A percentile compares a stretch with the other conserved stretches of the same genome.
Evolutionary conservation across 371 early-diverging fungal species (phyloP).

Genomic region (Vairimorpha apis): DNA sequence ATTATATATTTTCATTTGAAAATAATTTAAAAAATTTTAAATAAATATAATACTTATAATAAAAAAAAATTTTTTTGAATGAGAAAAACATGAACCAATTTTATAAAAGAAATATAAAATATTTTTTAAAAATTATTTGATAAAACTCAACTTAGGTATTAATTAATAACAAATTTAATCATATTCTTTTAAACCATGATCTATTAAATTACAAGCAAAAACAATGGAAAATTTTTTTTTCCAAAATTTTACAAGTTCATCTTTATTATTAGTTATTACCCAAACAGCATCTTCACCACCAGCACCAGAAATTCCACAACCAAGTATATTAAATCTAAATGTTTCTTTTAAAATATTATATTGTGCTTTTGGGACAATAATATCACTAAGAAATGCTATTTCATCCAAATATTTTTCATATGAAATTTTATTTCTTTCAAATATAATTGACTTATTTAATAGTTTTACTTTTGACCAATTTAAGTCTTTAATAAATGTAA

Average conservation of each 20-base stretch:
- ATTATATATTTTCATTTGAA: no score
- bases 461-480: background rate
- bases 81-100: no score
- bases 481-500: background rate
- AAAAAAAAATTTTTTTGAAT: no score
- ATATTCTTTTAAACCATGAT: background rate
- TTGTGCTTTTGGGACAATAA: slow-evolving; percentile 31
- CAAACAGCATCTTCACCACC: slow-evolving; percentile 47
- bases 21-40: no score
- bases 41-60: no score
- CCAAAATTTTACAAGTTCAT: slow-evolving; percentile 6
- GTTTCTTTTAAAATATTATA: slow-evolving; percentile 35
- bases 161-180: no score
- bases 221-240: background rate
- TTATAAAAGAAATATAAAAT: no score
- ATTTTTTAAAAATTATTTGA: no score
- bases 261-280: slow-evolving; percentile 14
- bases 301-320: slow-evolving; percentile 43
- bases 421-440: background rate
- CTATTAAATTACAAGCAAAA: background rate
- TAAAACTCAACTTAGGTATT: no score
- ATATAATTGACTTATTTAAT: slow-evolving; percentile 6
- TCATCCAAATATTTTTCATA: slow-evolving; percentile 32
- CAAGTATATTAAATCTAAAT: slow-evolving; percentile 17
- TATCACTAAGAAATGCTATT: background rate